Evolutionary conservation across 305 asterid species (phyloP).

Genomic region (Fraxinus platypoda): DNA sequence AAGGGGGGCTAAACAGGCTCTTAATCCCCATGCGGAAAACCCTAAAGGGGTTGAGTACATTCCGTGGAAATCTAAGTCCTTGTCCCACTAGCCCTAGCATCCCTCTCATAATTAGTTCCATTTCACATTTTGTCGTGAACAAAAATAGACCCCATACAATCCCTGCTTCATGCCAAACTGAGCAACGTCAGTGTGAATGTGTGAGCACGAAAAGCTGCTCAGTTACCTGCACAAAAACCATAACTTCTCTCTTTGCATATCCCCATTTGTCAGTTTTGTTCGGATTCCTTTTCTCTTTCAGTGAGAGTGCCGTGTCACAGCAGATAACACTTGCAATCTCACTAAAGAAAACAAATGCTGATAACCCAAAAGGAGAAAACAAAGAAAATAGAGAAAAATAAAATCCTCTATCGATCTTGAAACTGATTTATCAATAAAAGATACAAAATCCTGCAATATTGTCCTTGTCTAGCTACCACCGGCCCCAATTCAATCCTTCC

Average conservation of each 20-base stretch:
- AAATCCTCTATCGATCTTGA: conserved; percentile 41
- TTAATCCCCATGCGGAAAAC: not conserved
- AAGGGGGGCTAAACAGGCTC: no score
- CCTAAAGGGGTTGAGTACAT: not conserved
- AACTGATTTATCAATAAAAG: conserved; percentile 42
- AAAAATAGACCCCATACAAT: not conserved
- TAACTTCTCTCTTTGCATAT: conserved; percentile 21
- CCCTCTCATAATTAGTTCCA: not conserved
- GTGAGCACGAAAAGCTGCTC: not conserved
- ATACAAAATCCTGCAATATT: conserved; percentile 29
- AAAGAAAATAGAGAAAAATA: not conserved
- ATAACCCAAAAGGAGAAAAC: not conserved
- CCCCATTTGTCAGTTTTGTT: conserved; percentile 41
- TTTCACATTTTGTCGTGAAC: not conserved
- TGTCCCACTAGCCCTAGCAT: not conserved
- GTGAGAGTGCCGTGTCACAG: conserved; percentile 30
- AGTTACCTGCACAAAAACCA: not conserved
- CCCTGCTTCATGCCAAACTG: not conserved
- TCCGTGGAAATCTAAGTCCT: not conserved
- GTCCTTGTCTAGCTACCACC: conserved; percentile 38
- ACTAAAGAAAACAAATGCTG: conserved; percentile 7
- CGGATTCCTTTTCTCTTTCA: conserved; percentile 26
- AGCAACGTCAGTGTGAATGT: not conserved
- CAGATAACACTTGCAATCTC: conserved; percentile 34
- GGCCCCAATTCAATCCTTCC: conserved; percentile 45